These are phyloP conservation scores for Starmera pachycereana DNA, from an alignment of 805 yeast genomes.

Conservation along the genomic window DNA sequence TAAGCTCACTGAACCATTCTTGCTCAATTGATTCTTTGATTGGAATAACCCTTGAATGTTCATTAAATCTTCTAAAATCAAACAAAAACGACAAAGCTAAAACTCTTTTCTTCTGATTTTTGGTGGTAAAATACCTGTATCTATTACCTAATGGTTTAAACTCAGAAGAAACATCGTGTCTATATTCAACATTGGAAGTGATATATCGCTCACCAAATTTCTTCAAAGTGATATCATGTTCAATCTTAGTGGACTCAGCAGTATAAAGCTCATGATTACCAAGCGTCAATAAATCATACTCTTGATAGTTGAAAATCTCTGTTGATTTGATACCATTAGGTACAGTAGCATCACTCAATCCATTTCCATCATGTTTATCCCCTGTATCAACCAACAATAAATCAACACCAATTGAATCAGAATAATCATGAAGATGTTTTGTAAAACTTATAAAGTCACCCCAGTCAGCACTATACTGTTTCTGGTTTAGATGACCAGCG, in stretches of 20 bases:
- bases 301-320: constrained; percentile 48
- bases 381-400: constrained; percentile 77
- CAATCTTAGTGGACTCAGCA: constrained; percentile 52
- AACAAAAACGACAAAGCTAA: constrained; percentile 74
- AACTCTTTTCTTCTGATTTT: constrained; percentile 36
- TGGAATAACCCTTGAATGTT: constrained; percentile 53
- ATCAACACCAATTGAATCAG: constrained; percentile 43
- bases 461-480: constrained; percentile 78
- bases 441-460: constrained; percentile 79
- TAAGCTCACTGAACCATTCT: constrained; percentile 53
- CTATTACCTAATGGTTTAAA: constrained; percentile 38
- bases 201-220: constrained; percentile 57
- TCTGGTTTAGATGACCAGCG: constrained; percentile 78
- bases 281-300: constrained; percentile 70
- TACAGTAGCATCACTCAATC: constrained; percentile 66
- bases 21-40: constrained; percentile 41
- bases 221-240: constrained; percentile 48
- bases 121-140: constrained; percentile 56
- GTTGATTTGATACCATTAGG: constrained; percentile 64
- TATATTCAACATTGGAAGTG: constrained; percentile 60
- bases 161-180: constrained; percentile 16
- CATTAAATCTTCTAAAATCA: constrained; percentile 55
- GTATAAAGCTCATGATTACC: constrained; percentile 89
- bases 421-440: constrained; percentile 33
- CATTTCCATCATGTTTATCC: constrained; percentile 93